A percentile compares a stretch with the other conserved stretches of the same genome.
Evolutionary conservation across 2,329 filamentous ascomycete genomes (phyloP).

Genomic region (Diaporthe citri): DNA sequence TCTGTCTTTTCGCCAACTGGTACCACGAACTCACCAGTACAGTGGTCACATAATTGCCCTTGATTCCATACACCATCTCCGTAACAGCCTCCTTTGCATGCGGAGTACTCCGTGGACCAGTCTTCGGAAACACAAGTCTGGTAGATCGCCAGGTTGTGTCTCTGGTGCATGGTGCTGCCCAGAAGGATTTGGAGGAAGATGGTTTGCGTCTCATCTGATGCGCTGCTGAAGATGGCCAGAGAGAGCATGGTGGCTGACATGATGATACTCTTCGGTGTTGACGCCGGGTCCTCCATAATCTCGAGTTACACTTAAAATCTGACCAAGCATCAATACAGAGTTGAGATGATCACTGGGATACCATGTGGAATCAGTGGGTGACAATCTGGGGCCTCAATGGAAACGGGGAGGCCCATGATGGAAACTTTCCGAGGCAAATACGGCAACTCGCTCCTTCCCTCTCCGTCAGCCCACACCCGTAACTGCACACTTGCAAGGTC

Average conservation of each 20-base stretch:
- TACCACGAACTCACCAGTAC: background rate
- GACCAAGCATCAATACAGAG: background rate
- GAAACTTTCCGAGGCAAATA: background rate
- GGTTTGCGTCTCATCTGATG: background rate
- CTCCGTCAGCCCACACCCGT: background rate
- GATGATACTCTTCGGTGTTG: background rate
- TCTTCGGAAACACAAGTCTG: background rate
- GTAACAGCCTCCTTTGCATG: background rate
- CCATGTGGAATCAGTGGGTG: too few relatives aligned
- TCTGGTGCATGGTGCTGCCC: background rate
- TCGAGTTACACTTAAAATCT: background rate
- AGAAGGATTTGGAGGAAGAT: background rate
- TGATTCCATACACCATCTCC: background rate
- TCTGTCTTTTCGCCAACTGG: background rate
- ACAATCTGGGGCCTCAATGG: too few relatives aligned
- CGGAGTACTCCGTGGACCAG: background rate
- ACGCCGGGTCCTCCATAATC: too few relatives aligned
- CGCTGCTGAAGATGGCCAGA: background rate
- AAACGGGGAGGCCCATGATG: too few relatives aligned
- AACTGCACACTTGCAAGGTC: background rate
- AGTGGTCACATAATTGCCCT: background rate
- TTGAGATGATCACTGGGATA: too few relatives aligned
- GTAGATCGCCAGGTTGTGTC: too few relatives aligned
- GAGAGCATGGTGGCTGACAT: background rate
- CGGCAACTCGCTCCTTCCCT: background rate